Base-by-base conservation (phyloP, 345 rosid species). In the Arabis hirsuta region DNA sequence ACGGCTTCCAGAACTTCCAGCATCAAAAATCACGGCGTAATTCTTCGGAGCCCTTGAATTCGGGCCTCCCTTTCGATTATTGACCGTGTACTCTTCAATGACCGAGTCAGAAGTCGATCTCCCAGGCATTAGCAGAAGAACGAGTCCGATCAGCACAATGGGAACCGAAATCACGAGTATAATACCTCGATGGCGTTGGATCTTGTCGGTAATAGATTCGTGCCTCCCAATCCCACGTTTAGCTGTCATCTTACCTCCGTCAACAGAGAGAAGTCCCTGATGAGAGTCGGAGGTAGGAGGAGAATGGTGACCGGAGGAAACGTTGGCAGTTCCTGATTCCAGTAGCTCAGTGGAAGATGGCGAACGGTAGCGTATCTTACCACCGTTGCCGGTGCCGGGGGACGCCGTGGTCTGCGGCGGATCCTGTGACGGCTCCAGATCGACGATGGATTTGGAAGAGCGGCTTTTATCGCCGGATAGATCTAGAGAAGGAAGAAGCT, bases 1-100 rank as follows among this genome's bases (percentile, higher is more conserved):
- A n/a, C 99, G 84, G 73, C 99, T 95, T 16, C 98, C 99, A 11
- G 99, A 91, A 69, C 99, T 95, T 0, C 99, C 98, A 12, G 99
- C 99, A 42, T 95, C 98, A 46, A 95, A 95, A 29, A 95, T 79
- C 36, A 95, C 99, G 0, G 97, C 96, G 26, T 79, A 95, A 42
- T 76, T 86, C 83, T 58, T 85, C 1, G 79, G 68, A 31, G 69
- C 76, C 44, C 73, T 79, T 47, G 73, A 64, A 42, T 55, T 56
- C 0, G 87, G 82, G 12, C 85, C 80, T 50, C 84, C 65, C 80
- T 81, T 87, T n/a, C 96, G 79, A 72, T 62, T 76, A 48, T 24
- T 56, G 53, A 83, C 43, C 46, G 76, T 81, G 65, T 77, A 76
- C 81, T 83, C 84, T 64, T 79, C 80, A 53, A 84, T 41, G 36